Base-by-base conservation (phyloP, 2,329 filamentous ascomycete species). In the Cladosporium austrohemisphaericum region DNA sequence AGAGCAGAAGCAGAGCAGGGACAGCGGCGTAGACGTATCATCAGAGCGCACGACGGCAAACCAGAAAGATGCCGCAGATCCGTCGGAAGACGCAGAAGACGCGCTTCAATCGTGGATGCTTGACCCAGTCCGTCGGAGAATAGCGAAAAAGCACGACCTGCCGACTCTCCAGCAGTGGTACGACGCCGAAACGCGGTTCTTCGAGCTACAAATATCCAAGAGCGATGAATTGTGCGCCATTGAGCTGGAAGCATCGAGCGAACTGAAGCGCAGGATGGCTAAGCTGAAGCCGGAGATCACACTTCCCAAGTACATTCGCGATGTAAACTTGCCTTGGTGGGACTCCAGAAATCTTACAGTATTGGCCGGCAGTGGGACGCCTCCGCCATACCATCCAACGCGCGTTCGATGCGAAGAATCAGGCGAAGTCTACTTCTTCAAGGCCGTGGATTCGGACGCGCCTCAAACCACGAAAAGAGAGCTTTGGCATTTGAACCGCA, bases 261-360 rank as follows among this genome's bases (percentile, higher is more conserved):
- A 81, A 52, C 80, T 98, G 11, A 93, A 97, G 69, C 77, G 83
- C 58, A 96, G 91, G 68, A 98, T 98, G 66, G 86, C 84, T 28
- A 91, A 83, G 1, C 97, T 97, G 80, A 96, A 96, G 79, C 85
- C 82, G 1, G 93, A 99, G 8, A 60, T 66, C 35, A 49, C 54
- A 2, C 50, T 68, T 1, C 65, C 65, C n/a, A 67, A 67, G 44
- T 67, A 68, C 44, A 71, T 99, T 97, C 64, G 92, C 91, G 38
- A 85, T 88, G 7, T 80, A 97, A 54, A 96, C 97, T 66, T 95
- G 90, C 69, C 90, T 58, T 66, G 98, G 73, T 96, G 91, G 0
- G 88, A 97, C 68, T 88, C 89, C 4, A 97, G 98, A 79, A 97
- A 97, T 75, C 76, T 86, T 0, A 93, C 98, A 72, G 97, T 98